A percentile compares a stretch with the other conserved stretches of the same genome.
Evolutionary conservation across 139 green algal species (phyloP).

Genomic region (Chlorella sp.): DNA sequence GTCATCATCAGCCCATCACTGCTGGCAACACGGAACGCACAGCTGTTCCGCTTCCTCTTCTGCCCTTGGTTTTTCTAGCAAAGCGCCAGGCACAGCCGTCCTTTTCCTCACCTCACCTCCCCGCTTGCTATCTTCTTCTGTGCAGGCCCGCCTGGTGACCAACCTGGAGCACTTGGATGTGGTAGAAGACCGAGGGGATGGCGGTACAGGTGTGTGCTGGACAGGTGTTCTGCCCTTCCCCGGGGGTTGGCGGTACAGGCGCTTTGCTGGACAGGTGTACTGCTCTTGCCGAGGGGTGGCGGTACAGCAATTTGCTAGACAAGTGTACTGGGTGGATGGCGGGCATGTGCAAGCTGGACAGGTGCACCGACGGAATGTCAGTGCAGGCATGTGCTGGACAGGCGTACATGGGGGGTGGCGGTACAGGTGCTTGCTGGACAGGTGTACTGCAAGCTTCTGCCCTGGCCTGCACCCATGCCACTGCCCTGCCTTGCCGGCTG

Average conservation of each 20-base stretch:
- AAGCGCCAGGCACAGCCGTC: neutral
- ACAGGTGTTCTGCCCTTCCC: neutral
- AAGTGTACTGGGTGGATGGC: slow-evolving; percentile 24
- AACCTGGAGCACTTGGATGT: slow-evolving; percentile 89
- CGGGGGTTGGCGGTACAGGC: slow-evolving; percentile 36
- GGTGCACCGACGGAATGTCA: slow-evolving; percentile 29
- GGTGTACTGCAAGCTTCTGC: neutral
- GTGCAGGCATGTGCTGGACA: neutral
- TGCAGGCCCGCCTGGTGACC: slow-evolving; percentile 83
- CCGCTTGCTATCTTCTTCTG: neutral
- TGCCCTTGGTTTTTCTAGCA: no score
- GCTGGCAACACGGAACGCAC: no score
- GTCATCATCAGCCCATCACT: no score
- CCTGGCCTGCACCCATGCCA: neutral
- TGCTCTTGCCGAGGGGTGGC: slow-evolving; percentile 14
- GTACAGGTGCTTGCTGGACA: neutral
- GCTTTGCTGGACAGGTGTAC: neutral
- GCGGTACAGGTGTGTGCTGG: slow-evolving; percentile 19
- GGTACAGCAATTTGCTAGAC: slow-evolving; percentile 1
- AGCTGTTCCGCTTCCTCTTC: no score
- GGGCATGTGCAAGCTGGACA: slow-evolving; percentile 4
- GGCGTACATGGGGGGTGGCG: slow-evolving; percentile 6
- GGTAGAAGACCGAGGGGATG: slow-evolving; percentile 44
- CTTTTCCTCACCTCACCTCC: neutral
- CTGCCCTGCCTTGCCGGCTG: neutral